Conservation (phyloP, 371 early-diverging fungal genomes). For the Mucor mucedo region DNA sequence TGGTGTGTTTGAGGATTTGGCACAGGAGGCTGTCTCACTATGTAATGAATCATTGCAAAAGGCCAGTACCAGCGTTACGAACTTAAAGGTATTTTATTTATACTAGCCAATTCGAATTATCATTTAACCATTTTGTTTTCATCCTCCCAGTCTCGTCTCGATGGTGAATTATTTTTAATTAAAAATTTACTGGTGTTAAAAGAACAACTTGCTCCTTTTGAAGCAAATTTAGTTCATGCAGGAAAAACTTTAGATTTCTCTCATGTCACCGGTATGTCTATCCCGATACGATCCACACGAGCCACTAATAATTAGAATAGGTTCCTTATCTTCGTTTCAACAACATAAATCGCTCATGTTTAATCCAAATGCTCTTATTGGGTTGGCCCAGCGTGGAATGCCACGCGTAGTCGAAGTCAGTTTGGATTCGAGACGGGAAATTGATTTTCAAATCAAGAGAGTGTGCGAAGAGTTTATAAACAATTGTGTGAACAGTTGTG, state of each 20-base stretch:
- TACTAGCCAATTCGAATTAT: neutral
- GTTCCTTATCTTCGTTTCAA: conserved; percentile 48
- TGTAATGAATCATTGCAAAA: conserved; percentile 66
- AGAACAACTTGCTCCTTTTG: conserved; percentile 81
- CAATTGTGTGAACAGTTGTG: conserved; percentile 64
- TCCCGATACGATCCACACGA: no score
- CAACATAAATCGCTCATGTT: conserved; percentile 47
- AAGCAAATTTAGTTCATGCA: conserved; percentile 71
- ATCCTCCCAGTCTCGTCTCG: conserved; percentile 55
- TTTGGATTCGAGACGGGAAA: conserved; percentile 63
- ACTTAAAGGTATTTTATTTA: conserved; percentile 32
- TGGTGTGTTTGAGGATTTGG: conserved; percentile 80
- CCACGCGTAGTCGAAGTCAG: conserved; percentile 64
- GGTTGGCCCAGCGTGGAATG: conserved; percentile 63
- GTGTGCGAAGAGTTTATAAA: conserved; percentile 80
- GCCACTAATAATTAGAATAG: conserved; percentile 5
- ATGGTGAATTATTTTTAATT: conserved; percentile 80
- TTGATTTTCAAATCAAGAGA: conserved; percentile 73
- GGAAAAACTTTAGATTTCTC: conserved; percentile 75
- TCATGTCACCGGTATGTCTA: conserved; percentile 52
- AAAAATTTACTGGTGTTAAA: conserved; percentile 82
- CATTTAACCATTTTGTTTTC: no score
- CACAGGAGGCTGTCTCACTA: conserved; percentile 80
- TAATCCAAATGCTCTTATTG: conserved; percentile 54
- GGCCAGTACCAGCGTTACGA: conserved; percentile 53